A percentile compares a stretch with the other conserved stretches of the same genome.
phyloP scores from a whole-genome alignment of 2,329 filamentous ascomycete genomes.

The Sporothrix schenckii region DNA sequence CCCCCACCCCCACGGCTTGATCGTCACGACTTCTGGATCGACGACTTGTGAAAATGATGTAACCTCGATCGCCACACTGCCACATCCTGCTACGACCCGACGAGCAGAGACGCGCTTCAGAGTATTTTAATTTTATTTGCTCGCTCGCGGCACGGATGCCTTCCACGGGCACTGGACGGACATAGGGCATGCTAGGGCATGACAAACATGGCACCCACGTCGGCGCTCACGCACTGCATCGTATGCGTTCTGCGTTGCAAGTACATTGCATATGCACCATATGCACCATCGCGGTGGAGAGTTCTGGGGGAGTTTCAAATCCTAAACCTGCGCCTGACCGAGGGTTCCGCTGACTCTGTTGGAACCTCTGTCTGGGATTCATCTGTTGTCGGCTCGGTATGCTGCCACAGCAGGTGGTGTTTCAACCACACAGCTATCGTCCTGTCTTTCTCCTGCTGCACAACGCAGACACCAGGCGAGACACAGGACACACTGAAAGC shows the following conservation, averaged over 20 bases:
- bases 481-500: background rate
- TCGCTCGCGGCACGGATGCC: background rate
- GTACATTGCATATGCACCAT: background rate
- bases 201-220: constrained; percentile 1
- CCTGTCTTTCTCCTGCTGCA: background rate
- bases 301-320: background rate
- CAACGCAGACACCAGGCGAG: background rate
- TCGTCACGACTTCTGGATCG: background rate
- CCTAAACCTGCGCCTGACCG: background rate
- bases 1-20: constrained; percentile 1
- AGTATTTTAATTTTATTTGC: background rate
- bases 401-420: background rate
- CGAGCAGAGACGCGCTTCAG: background rate
- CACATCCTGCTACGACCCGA: constrained; percentile 6
- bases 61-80: constrained; percentile 15
- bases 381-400: background rate
- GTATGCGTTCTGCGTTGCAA: background rate
- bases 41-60: background rate
- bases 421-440: background rate
- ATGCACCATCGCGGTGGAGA: background rate
- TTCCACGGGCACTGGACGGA: background rate
- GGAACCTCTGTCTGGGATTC: constrained; percentile 9
- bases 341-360: background rate
- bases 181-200: background rate
- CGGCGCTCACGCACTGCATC: background rate